Evolutionary conservation across 176 grass and related monocot genomes (phyloP).

Genomic region (Hsuehochloa calcarea): DNA sequence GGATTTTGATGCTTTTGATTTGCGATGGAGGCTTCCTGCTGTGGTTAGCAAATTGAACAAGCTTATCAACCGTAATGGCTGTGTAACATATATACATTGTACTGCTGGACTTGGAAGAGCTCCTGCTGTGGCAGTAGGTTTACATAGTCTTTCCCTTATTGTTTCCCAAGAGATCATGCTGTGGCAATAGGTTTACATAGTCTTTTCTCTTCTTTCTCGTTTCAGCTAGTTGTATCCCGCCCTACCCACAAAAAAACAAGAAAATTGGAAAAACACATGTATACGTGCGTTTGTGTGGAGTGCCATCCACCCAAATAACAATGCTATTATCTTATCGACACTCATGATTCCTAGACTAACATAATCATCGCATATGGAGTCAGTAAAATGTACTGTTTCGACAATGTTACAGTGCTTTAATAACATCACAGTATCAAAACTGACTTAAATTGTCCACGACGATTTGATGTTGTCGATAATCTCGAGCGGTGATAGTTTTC

Average conservation of each 20-base stretch:
- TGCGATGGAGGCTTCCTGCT: slow-evolving; percentile 92
- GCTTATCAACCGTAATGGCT: slow-evolving; percentile 65
- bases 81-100: slow-evolving; percentile 95
- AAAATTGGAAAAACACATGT: background rate
- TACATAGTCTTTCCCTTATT: slow-evolving; percentile 14
- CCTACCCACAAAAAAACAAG: background rate
- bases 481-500: background rate
- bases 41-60: slow-evolving; percentile 91
- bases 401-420: background rate
- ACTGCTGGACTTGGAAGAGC: slow-evolving; percentile 98
- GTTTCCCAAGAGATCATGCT: background rate
- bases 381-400: background rate
- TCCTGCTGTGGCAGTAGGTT: slow-evolving; percentile 81
- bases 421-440: background rate
- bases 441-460: background rate
- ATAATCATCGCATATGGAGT: background rate
- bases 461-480: background rate
- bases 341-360: background rate
- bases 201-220: background rate
- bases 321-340: background rate
- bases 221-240: background rate
- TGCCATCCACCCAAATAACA: background rate
- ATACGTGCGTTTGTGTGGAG: background rate
- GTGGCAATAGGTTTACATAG: background rate
- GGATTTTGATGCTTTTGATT: slow-evolving; percentile 99